phyloP scores from a whole-genome alignment of 805 yeast genomes.

The Wickerhamiella musiphila region DNA sequence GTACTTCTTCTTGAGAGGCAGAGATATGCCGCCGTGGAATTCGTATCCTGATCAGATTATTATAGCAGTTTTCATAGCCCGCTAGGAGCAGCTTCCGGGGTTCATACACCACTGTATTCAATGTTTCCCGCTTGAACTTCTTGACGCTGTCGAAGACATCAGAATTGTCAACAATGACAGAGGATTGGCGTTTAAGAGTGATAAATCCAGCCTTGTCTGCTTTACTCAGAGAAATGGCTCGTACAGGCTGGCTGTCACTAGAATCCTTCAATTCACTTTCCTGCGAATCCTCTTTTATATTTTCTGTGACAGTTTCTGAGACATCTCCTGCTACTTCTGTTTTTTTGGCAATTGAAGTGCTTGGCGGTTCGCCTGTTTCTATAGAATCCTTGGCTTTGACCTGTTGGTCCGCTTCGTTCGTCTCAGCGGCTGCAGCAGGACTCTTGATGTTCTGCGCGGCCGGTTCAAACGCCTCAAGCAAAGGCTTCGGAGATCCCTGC shows the following conservation, averaged over 20 bases:
- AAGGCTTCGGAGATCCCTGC: too few relatives aligned
- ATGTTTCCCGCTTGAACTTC: conserved; percentile 28
- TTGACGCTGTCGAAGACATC: conserved; percentile 27
- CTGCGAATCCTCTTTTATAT: too few relatives aligned
- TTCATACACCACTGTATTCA: conserved; percentile 40
- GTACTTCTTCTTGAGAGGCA: conserved; percentile 21
- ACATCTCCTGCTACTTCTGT: too few relatives aligned
- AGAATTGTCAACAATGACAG: conserved; percentile 22
- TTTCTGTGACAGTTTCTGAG: too few relatives aligned
- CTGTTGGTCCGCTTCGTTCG: too few relatives aligned
- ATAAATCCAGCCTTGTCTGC: too few relatives aligned
- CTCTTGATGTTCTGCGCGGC: too few relatives aligned
- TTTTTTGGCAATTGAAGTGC: background rate
- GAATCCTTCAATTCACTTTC: too few relatives aligned
- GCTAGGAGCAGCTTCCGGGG: conserved; percentile 15
- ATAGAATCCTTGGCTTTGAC: background rate
- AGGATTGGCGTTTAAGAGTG: conserved; percentile 15
- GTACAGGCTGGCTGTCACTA: too few relatives aligned
- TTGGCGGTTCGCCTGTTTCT: background rate
- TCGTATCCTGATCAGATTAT: conserved; percentile 34
- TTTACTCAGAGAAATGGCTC: too few relatives aligned
- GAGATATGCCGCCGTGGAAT: conserved; percentile 31
- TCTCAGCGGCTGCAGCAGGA: too few relatives aligned
- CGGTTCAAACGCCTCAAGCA: too few relatives aligned
- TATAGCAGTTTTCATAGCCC: conserved; percentile 19